Evolutionary conservation across 2,329 filamentous ascomycete species (phyloP), one percentile per base, ranked within the genome.

Genomic region (Pseudocercospora vitis): DNA sequence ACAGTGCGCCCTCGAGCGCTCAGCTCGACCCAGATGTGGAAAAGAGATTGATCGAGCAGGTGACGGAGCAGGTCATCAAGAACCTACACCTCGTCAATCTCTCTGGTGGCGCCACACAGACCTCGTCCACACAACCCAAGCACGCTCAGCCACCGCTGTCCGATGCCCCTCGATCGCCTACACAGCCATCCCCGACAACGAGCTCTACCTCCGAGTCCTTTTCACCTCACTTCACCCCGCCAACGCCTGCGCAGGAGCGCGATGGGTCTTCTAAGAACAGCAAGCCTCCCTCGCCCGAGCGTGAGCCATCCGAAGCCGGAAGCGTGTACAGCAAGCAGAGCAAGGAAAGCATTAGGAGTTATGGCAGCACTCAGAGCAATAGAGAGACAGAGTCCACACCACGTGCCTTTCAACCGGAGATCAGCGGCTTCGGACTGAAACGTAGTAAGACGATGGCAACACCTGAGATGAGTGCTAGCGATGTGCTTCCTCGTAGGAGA

Each of bases 11-110:
- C 33, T 69, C 75, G 7, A 70, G 74, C 14, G 74, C 73, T 53
- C 75, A 77, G 32, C 71, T 86, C 9, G 79, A 83, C 48, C 82
- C 82, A 2, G 80, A 83, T 6, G 72, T 86, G 18, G 76, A 87
- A 47, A 78, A 81, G 44, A 79, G 83, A 56, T 82, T 86, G 60
- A 84, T 79, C 1, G 76, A 78, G 50, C 79, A 74, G 52, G 78
- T 83, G 21, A 79, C 81, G 1, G 77, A 82, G 66, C 79, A 84
- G 53, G 76, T 78, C 28, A 75, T 75, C 62, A 74, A 68, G 56
- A 59, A 63, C 24, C 51, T 68, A 19, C 60, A 68, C 51, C 56
- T 53, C 19, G 60, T 59, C 55, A 65, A 61, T 53, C 28, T 64
- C 8, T 45, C 53, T 28, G 37, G 40, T 9, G 52, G 11, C 1